Base-by-base conservation (phyloP, 805 yeast genomes). In the Candida suzukii region DNA sequence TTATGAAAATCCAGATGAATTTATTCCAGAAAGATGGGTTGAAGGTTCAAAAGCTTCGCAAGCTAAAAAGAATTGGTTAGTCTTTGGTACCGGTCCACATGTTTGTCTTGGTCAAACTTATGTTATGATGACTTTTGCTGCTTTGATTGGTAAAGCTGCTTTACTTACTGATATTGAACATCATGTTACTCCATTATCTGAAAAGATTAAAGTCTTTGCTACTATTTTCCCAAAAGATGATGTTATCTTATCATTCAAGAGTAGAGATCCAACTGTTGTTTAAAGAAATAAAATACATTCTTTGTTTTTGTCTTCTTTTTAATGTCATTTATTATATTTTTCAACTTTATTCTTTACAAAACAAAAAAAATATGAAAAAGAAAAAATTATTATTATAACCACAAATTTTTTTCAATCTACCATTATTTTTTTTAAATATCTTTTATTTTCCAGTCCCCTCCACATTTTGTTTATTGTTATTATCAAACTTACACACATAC, bases 171-270 rank as follows among this genome's bases (percentile, higher is more conserved):
- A 93, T 63, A 78, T 93, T 68, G 66, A 74, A 44, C 99, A 93
- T 63, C 74, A 79, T 49, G 78, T 83, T 37, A 93, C 99, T 20
- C 83, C 81, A 33, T 69, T 82, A 51, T 80, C 91, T 52, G 99
- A 93, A 68, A 81, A 88, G 57, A 88, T 93, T 57, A 86, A 88
- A 59, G 98, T 93, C 31, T 93, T 93, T 61, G 99, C 99, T 22
- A 93, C 99, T 17, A 88, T 93, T 60, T 93, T 93, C 84, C 99
- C 99, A 22, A 80, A 87, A 63, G 99, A 93, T 66, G 96, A 93
- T 62, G 78, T 95, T 59, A 76, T 86, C 49, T 67, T 93, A 60
- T 70, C 80, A 52, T 91, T 90, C 71, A 71, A 68, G 38, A 68
- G 59, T 51, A 78, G 93, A 67, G 84, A 84, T 49, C 79, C 83